Conservation (phyloP, 352 stramenopile species). For the Globisporangium megalacanthum region DNA sequence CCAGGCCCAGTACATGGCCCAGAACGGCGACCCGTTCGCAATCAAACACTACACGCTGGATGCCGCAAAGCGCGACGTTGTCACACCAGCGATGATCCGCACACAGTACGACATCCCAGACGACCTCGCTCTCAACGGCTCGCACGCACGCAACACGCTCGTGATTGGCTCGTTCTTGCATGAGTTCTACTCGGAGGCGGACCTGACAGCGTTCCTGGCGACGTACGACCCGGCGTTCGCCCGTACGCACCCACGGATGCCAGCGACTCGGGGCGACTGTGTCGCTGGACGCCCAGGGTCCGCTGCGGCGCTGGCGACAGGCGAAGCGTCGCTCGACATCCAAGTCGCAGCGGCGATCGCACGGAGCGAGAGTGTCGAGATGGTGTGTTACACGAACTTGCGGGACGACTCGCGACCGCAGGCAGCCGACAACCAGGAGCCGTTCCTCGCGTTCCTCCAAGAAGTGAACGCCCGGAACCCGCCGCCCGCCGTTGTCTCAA, state of each 20-base stretch:
- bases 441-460: constrained; percentile 68
- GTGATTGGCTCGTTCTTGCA: constrained; percentile 67
- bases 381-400: constrained; percentile 58
- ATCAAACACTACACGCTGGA: constrained; percentile 18
- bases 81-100: constrained; percentile 42
- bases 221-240: constrained; percentile 19
- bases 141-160: constrained; percentile 34
- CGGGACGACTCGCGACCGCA: constrained; percentile 38
- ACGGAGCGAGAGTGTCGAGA: constrained; percentile 36
- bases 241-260: constrained; percentile 9
- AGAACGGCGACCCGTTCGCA: constrained; percentile 30
- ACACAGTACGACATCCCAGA: constrained; percentile 56
- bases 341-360: constrained; percentile 50
- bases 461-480: constrained; percentile 64
- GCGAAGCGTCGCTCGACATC: constrained; percentile 67
- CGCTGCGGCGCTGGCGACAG: constrained; percentile 23
- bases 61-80: constrained; percentile 11
- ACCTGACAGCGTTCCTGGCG: constrained; percentile 41
- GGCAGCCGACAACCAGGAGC: constrained; percentile 72
- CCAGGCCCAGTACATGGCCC: constrained; percentile 46
- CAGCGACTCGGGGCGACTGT: constrained; percentile 35
- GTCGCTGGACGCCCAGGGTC: constrained; percentile 11
- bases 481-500: constrained; percentile 56
- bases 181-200: constrained; percentile 58
- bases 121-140: constrained; percentile 9